These are phyloP conservation scores for Colletotrichum ledebouriae DNA, from an alignment of 2,329 filamentous ascomycete species.

Conservation along the genomic window DNA sequence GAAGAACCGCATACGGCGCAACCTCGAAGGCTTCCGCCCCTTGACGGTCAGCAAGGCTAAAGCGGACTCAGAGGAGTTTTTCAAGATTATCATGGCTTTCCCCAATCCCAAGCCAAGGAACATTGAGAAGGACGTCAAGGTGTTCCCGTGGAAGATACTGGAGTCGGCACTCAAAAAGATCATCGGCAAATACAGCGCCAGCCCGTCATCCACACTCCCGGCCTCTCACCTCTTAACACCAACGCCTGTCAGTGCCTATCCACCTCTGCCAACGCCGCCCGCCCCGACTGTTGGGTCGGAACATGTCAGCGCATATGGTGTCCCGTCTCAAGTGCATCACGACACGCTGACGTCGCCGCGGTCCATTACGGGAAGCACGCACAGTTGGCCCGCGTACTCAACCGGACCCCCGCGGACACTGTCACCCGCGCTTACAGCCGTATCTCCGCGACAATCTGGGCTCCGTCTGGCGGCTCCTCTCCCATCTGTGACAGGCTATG, in stretches of 20 bases:
- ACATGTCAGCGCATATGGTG: conserved; percentile 54
- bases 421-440: conserved; percentile 56
- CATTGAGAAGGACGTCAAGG: conserved; percentile 99
- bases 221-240: conserved; percentile 58
- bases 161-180: conserved; percentile 94
- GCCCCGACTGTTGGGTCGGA: conserved; percentile 52
- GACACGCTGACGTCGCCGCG: conserved; percentile 67
- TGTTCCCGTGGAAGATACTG: conserved; percentile 96
- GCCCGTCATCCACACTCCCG: conserved; percentile 55
- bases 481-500: conserved; percentile 57
- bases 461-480: conserved; percentile 47
- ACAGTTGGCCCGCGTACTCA: conserved; percentile 64
- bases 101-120: conserved; percentile 95
- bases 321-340: conserved; percentile 57
- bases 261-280: conserved; percentile 62
- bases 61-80: conserved; percentile 93
- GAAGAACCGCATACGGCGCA: conserved; percentile 97
- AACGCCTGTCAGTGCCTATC: conserved; percentile 55
- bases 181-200: conserved; percentile 90
- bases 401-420: conserved; percentile 57
- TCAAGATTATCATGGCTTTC: conserved; percentile 99
- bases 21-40: conserved; percentile 93
- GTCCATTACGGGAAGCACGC: conserved; percentile 62
- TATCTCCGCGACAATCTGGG: conserved; percentile 49
- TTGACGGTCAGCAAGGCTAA: conserved; percentile 95